Evolutionary conservation across 176 grass and related monocot species (phyloP).

Genomic region (Musa schizocarpa): DNA sequence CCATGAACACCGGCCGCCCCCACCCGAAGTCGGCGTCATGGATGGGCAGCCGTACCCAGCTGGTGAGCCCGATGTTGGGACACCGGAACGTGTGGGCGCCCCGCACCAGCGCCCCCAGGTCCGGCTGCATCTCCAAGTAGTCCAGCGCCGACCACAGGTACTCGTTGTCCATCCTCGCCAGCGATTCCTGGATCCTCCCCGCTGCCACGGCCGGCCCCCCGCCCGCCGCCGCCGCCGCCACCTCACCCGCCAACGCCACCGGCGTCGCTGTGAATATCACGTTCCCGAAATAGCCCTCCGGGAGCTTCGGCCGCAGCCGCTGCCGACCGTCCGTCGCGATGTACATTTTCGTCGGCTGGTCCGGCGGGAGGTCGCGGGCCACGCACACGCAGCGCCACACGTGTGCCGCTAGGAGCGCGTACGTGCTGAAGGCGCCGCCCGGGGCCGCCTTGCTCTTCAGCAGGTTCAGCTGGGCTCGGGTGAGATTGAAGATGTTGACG

Average conservation of each 20-base stretch:
- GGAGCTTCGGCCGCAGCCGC: slow-evolving; percentile 51
- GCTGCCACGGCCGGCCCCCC: slow-evolving; percentile 20
- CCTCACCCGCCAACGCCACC: slow-evolving; percentile 43
- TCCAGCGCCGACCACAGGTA: slow-evolving; percentile 77
- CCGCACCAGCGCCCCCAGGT: slow-evolving; percentile 54
- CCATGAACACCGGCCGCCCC: slow-evolving; percentile 86
- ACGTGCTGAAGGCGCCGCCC: slow-evolving; percentile 39
- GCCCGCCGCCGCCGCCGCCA: slow-evolving; percentile 5
- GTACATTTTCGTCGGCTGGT: slow-evolving; percentile 75
- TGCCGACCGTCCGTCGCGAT: slow-evolving; percentile 60
- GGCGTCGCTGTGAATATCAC: slow-evolving; percentile 87
- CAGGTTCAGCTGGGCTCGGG: slow-evolving; percentile 30
- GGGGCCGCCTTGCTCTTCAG: slow-evolving; percentile 27
- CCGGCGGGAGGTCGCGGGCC: slow-evolving; percentile 45
- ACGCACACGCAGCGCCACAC: slow-evolving; percentile 75
- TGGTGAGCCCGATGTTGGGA: slow-evolving; percentile 76
- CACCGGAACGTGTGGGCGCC: slow-evolving; percentile 79
- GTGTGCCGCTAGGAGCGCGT: slow-evolving; percentile 50
- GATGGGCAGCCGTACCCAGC: slow-evolving; percentile 83
- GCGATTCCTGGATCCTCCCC: slow-evolving; percentile 49
- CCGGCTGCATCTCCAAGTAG: slow-evolving; percentile 66
- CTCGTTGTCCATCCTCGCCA: slow-evolving; percentile 50
- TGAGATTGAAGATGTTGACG: slow-evolving; percentile 71
- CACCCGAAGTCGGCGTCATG: slow-evolving; percentile 77
- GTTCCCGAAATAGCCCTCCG: slow-evolving; percentile 83